Percentiles rank a stretch among this genome's conserved stretches.
Conservation (phyloP, 2,329 filamentous ascomycete genomes). For the Alternaria gaisen region DNA sequence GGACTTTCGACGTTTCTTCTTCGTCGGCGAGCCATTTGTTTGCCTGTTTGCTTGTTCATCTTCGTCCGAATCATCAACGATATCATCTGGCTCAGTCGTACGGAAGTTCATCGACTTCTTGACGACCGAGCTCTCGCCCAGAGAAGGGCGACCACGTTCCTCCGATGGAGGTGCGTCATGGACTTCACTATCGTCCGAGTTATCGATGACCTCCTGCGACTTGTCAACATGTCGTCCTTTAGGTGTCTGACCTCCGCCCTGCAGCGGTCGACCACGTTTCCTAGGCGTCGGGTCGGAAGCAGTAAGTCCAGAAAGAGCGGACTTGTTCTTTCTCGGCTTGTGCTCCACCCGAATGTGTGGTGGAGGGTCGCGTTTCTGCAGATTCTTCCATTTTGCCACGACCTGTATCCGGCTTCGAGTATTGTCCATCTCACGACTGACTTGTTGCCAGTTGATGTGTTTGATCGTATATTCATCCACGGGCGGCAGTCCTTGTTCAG, state of each 20-base stretch:
- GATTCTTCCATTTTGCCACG: conserved; percentile 69
- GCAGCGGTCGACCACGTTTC: conserved; percentile 1
- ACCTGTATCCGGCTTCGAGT: conserved; percentile 74
- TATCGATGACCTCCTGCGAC: background rate
- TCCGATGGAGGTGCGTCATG: background rate
- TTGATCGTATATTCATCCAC: conserved; percentile 57
- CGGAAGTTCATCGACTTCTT: background rate
- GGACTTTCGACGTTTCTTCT: background rate
- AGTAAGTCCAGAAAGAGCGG: background rate
- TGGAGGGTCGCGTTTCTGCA: conserved; percentile 20
- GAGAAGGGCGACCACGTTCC: background rate
- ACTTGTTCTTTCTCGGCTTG: conserved; percentile 11
- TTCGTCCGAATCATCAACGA: background rate
- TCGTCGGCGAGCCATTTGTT: background rate
- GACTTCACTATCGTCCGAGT: background rate
- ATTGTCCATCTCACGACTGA: conserved; percentile 69
- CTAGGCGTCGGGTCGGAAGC: background rate
- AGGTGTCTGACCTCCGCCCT: background rate
- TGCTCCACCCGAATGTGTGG: conserved; percentile 23
- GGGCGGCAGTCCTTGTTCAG: conserved; percentile 23
- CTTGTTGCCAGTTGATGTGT: conserved; percentile 70
- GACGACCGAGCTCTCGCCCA: background rate
- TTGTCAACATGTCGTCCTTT: background rate
- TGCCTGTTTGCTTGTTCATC: background rate
- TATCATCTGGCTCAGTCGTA: background rate